Base-by-base conservation (phyloP, 805 yeast genomes). In the baker's yeast (Saccharomyces cerevisiae) region DNA sequence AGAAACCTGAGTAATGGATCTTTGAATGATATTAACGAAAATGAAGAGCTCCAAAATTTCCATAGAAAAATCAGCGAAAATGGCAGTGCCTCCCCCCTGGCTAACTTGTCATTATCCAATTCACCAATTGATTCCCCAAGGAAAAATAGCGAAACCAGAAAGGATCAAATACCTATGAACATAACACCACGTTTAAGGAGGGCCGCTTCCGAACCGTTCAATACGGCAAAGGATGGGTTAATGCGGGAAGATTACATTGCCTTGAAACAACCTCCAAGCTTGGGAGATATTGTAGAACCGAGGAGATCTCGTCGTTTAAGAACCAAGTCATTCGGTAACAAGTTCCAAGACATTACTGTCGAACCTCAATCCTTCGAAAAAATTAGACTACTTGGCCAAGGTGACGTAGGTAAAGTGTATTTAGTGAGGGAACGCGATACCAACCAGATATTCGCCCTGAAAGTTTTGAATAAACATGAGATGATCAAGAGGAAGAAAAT, bases 371-470 rank as follows among this genome's bases (percentile, higher is more conserved):
- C 94, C 28, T 94, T 94, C 68, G 97, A 91, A 60, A 92, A 89
- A 67, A 81, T 94, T 52, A 82, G 88, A 61, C 73, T 94, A n/a
- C 73, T 94, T 50, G 99, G 99, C 4, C 89, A 89, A 66, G 99
- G 99, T 55, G 99, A 94, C 65, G 98, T 94, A 41, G 99, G 99
- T 2, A 91, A 89, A 68, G 99, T 94, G 26, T 94, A 88, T 64
- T 73, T 94, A 28, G 99, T 94, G 4, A 79, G 86, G 57, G 97
- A 95, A 62, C 89, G 87, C 66, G 73, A 77, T 41, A 77, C 91
- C 2, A 82, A 84, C 59, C 81, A 83, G 59, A 72, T 90, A 32
- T 94, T 83, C 67, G 99, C 99, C 5, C 86, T 94, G 92, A 94
- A 94, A 67, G 89, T 94, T 2, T 75, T 92, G 55, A 83, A 82